Conservation (phyloP, 768 basidiomycete genomes). For the Plicaturopsis crispa region DNA sequence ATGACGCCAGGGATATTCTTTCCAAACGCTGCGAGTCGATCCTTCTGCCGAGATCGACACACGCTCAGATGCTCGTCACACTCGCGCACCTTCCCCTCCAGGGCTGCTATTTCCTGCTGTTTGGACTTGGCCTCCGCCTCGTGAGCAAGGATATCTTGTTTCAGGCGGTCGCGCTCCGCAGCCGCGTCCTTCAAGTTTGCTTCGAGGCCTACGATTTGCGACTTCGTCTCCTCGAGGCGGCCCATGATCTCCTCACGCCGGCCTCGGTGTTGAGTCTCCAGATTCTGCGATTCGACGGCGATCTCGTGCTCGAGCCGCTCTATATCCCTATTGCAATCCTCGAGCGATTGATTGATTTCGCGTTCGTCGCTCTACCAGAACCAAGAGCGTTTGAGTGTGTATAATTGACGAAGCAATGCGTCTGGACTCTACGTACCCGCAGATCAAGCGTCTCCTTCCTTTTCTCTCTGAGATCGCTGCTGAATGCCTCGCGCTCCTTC, state of each 20-base stretch:
- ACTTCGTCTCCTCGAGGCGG: conserved; percentile 40
- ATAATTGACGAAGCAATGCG: not conserved
- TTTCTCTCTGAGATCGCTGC: conserved; percentile 33
- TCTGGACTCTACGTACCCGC: not conserved
- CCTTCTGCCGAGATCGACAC: not conserved
- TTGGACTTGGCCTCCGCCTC: not conserved
- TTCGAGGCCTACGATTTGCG: conserved; percentile 17
- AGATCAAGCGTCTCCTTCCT: conserved; percentile 16
- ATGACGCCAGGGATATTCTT: conserved; percentile 51
- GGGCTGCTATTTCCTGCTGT: not conserved
- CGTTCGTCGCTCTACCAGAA: not conserved
- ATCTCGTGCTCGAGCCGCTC: conserved; percentile 37
- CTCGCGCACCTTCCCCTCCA: not conserved
- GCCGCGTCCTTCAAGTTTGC: not conserved
- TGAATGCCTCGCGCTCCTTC: conserved; percentile 29
- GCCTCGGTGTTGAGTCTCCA: conserved; percentile 49
- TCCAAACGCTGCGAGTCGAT: conserved; percentile 46
- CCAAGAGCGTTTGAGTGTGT: not conserved
- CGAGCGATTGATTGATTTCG: not conserved
- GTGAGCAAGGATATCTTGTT: not conserved
- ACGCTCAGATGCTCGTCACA: not conserved
- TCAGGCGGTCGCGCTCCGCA: not conserved
- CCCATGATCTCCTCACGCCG: conserved; percentile 52
- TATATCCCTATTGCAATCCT: conserved; percentile 23
- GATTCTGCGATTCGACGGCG: conserved; percentile 40